Conservation (phyloP, 1,139 yeast genomes). For the Taphrina sp. region DNA sequence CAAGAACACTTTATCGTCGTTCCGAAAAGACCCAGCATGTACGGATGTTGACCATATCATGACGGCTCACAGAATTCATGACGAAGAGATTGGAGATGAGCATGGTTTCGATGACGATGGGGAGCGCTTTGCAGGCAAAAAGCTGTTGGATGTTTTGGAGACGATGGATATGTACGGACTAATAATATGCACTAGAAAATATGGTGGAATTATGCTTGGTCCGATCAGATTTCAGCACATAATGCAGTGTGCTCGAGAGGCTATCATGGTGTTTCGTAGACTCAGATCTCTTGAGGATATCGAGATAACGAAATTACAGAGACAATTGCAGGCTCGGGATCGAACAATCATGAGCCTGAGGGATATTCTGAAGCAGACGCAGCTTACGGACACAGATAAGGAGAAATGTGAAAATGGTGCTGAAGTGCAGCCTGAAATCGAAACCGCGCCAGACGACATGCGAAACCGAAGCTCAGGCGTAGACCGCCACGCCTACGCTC, state of each 20-base stretch:
- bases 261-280: conserved; percentile 16
- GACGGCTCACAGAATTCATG: conserved; percentile 7
- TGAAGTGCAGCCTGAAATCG: too few species aligned
- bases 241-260: conserved; percentile 24
- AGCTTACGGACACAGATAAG: too few species aligned
- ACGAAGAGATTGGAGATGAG: conserved; percentile 3
- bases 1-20: neutral
- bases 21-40: neutral
- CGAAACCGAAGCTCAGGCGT: too few species aligned
- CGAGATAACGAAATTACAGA: neutral
- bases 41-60: conserved; percentile 19
- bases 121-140: conserved; percentile 31
- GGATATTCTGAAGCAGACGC: conserved; percentile 50
- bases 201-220: conserved; percentile 33
- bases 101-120: conserved; percentile 33
- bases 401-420: too few species aligned
- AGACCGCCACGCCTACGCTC: too few species aligned
- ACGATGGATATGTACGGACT: conserved; percentile 22
- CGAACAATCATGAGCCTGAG: conserved; percentile 23
- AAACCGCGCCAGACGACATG: too few species aligned
- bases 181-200: conserved; percentile 25
- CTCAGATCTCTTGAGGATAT: conserved; percentile 4
- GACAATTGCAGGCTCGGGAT: conserved; percentile 16
- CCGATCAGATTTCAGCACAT: conserved; percentile 34
- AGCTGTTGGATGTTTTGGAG: conserved; percentile 14